These are phyloP conservation scores for Elongisporangium prolatum DNA, from an alignment of 352 stramenopile genomes.

Conservation along the genomic window DNA sequence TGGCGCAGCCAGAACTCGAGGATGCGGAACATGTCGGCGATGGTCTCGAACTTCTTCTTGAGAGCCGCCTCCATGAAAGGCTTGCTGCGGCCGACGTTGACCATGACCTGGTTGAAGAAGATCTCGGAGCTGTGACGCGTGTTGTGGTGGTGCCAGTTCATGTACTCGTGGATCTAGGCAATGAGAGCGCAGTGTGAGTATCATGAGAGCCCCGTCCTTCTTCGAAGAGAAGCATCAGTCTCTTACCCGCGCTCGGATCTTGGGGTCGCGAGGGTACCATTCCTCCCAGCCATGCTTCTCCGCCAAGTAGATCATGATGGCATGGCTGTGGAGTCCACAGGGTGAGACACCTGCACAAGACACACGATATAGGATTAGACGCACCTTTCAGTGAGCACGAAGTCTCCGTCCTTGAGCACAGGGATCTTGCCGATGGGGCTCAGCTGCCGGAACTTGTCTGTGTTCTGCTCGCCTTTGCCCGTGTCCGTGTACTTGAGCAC, in stretches of 20 bases:
- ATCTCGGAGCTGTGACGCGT: constrained; percentile 54
- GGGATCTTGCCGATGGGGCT: constrained; percentile 68
- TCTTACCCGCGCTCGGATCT: constrained; percentile 62
- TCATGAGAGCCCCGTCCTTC: too few relatives aligned
- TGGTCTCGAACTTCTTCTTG: constrained; percentile 46
- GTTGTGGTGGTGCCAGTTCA: constrained; percentile 77
- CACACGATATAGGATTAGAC: not conserved
- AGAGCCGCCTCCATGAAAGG: constrained; percentile 39
- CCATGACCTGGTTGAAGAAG: constrained; percentile 58
- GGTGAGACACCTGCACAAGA: not conserved
- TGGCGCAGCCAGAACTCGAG: constrained; percentile 67
- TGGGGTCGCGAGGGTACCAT: constrained; percentile 55
- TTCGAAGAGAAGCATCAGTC: too few relatives aligned
- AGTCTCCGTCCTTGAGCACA: constrained; percentile 62
- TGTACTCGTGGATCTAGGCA: constrained; percentile 70
- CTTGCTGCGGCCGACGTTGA: constrained; percentile 44
- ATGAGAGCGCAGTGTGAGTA: not conserved
- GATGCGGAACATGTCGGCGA: constrained; percentile 53
- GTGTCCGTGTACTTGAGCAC: constrained; percentile 52
- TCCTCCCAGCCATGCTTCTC: constrained; percentile 63
- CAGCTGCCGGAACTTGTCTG: constrained; percentile 43
- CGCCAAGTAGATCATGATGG: constrained; percentile 70
- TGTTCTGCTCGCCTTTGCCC: constrained; percentile 43
- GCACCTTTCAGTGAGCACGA: constrained; percentile 62
- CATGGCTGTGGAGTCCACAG: constrained; percentile 28